These are phyloP conservation scores for Oidiodendron maius DNA, from an alignment of 495 filamentous ascomycete genomes.

Conservation along the genomic window DNA sequence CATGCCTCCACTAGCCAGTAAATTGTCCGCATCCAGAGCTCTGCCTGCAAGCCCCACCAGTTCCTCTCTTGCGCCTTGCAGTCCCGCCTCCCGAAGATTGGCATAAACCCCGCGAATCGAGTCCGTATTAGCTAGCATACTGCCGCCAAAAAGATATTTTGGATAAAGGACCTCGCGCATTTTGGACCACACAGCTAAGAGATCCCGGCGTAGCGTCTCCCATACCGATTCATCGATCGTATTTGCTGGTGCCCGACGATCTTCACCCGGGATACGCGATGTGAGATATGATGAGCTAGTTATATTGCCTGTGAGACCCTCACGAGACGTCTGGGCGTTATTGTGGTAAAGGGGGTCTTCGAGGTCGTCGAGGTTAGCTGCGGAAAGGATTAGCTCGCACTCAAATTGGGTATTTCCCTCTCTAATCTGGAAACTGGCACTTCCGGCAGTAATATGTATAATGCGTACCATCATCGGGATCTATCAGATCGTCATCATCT, in stretches of 20 bases:
- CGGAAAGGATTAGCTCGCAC: conserved; percentile 7
- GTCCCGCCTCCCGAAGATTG: conserved; percentile 39
- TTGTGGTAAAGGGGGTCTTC: conserved; percentile 71
- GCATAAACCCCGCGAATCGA: conserved; percentile 47
- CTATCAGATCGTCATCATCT: conserved; percentile 84
- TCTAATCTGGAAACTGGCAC: not conserved
- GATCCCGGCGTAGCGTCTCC: conserved; percentile 86
- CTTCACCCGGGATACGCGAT: conserved; percentile 84
- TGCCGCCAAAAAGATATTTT: conserved; percentile 83
- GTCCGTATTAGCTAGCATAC: conserved; percentile 57
- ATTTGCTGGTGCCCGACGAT: conserved; percentile 85
- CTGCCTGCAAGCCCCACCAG: conserved; percentile 50
- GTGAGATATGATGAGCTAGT: conserved; percentile 66
- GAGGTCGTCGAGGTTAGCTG: conserved; percentile 79
- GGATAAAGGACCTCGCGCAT: conserved; percentile 98
- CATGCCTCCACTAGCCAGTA: conserved; percentile 72
- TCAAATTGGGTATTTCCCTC: not conserved
- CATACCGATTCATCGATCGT: conserved; percentile 97
- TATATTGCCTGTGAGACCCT: conserved; percentile 78
- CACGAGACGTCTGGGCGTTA: conserved; percentile 58
- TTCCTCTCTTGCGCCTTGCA: conserved; percentile 54
- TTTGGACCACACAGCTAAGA: conserved; percentile 92
- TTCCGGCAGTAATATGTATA: conserved; percentile 4
- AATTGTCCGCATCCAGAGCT: conserved; percentile 57
- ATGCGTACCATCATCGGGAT: conserved; percentile 82